These are phyloP conservation scores for Globisporangium spiculum DNA, from an alignment of 352 stramenopile species.

Conservation along the genomic window DNA sequence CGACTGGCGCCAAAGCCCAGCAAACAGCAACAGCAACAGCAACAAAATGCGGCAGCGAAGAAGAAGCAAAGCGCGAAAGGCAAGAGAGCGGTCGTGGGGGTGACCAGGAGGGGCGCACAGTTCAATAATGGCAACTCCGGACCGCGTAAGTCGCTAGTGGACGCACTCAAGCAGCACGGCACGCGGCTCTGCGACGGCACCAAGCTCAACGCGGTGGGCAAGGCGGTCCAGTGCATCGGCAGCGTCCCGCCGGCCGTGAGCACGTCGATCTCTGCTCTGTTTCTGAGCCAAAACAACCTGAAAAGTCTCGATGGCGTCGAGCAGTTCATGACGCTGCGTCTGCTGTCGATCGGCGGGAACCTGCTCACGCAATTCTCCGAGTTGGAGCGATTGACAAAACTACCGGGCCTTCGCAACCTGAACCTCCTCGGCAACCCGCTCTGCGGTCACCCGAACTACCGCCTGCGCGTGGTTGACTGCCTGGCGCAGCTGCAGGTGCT, in stretches of 20 bases:
- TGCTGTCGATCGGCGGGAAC: slow-evolving; percentile 70
- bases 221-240: slow-evolving; percentile 49
- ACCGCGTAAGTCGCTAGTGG: slow-evolving; percentile 45
- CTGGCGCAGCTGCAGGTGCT: slow-evolving; percentile 50
- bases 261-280: slow-evolving; percentile 51
- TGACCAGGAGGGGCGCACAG: not conserved
- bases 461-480: slow-evolving; percentile 48
- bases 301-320: slow-evolving; percentile 41
- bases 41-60: not conserved
- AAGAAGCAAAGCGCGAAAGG: not conserved
- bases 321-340: slow-evolving; percentile 54
- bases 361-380: slow-evolving; percentile 42
- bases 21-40: not conserved
- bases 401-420: slow-evolving; percentile 54
- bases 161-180: slow-evolving; percentile 70
- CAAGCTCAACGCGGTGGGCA: slow-evolving; percentile 72
- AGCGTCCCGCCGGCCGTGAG: slow-evolving; percentile 42
- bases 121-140: too few relatives aligned
- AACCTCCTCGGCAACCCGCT: slow-evolving; percentile 76
- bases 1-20: not conserved
- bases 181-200: slow-evolving; percentile 66
- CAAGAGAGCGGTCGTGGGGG: not conserved
- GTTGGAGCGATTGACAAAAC: slow-evolving; percentile 29
- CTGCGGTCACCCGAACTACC: slow-evolving; percentile 71
- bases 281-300: slow-evolving; percentile 83